Evolutionary conservation across 495 filamentous ascomycete species (phyloP).

Genomic region (Aeminium ludgeri): DNA sequence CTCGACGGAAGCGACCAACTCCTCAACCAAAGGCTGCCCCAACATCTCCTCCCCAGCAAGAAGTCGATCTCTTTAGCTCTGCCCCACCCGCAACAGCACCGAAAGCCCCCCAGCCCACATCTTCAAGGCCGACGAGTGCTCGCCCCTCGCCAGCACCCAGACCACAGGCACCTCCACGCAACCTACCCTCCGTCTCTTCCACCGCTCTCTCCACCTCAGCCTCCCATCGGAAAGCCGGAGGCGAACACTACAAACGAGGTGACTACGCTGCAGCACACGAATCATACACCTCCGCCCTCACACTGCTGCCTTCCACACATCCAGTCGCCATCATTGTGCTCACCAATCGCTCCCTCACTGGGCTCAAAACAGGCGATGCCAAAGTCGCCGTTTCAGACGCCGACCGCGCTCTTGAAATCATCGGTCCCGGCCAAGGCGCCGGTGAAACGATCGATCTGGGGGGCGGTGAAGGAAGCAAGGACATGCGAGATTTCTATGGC

Average conservation of each 20-base stretch:
- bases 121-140: constrained; percentile 6
- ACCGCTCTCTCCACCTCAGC: constrained; percentile 55
- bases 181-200: constrained; percentile 50
- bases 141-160: constrained; percentile 14
- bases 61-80: constrained; percentile 34
- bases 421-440: constrained; percentile 62
- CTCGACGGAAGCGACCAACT: constrained; percentile 50
- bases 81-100: constrained; percentile 9
- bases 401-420: constrained; percentile 60
- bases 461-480: constrained; percentile 47
- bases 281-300: constrained; percentile 60
- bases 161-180: constrained; percentile 35
- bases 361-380: constrained; percentile 75
- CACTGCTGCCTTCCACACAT: constrained; percentile 59
- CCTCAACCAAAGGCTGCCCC: constrained; percentile 25
- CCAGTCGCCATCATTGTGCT: constrained; percentile 71
- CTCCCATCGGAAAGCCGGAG: constrained; percentile 58
- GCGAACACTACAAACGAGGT: constrained; percentile 79
- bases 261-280: constrained; percentile 77
- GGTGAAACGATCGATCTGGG: constrained; percentile 59
- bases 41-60: constrained; percentile 24
- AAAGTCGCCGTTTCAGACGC: constrained; percentile 71
- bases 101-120: not conserved
- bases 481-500: constrained; percentile 82
- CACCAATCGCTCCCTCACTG: constrained; percentile 80